Evolutionary conservation across 495 filamentous ascomycete genomes (phyloP).

Genomic region (Aspergillus incahuasiensis): DNA sequence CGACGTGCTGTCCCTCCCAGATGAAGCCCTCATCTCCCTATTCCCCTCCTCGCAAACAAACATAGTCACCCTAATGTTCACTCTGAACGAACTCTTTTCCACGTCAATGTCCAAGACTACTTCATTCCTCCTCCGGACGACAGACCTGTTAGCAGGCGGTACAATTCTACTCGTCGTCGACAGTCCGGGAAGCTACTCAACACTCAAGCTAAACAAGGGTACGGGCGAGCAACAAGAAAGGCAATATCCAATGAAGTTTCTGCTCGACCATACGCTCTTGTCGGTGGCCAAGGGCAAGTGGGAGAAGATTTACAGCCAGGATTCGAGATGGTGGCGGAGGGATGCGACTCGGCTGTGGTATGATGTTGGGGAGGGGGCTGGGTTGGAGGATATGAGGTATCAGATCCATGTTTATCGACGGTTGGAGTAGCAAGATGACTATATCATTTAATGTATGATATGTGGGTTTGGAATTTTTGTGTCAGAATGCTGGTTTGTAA

Average conservation of each 20-base stretch:
- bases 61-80: slow-evolving; percentile 86
- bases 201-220: slow-evolving; percentile 55
- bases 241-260: slow-evolving; percentile 88
- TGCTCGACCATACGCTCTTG: slow-evolving; percentile 79
- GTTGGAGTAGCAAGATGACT: slow-evolving; percentile 11
- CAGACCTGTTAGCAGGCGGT: slow-evolving; percentile 47
- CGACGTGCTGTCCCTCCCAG: slow-evolving; percentile 56
- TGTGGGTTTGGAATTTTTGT: too few species aligned
- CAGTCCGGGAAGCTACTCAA: slow-evolving; percentile 88
- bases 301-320: slow-evolving; percentile 66
- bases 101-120: slow-evolving; percentile 71
- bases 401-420: slow-evolving; percentile 76
- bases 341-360: slow-evolving; percentile 63
- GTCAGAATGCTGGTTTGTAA: too few species aligned
- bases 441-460: not conserved
- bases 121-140: slow-evolving; percentile 62
- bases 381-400: slow-evolving; percentile 90
- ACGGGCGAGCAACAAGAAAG: slow-evolving; percentile 43
- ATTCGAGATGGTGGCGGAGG: slow-evolving; percentile 77
- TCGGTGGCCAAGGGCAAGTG: slow-evolving; percentile 51
- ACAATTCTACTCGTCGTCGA: slow-evolving; percentile 82
- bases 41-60: slow-evolving; percentile 28
- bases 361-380: slow-evolving; percentile 58
- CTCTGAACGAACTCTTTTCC: slow-evolving; percentile 91
- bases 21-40: slow-evolving; percentile 34